Conservation (phyloP, 2,329 filamentous ascomycete species). For the Trichoderma aggressivum region DNA sequence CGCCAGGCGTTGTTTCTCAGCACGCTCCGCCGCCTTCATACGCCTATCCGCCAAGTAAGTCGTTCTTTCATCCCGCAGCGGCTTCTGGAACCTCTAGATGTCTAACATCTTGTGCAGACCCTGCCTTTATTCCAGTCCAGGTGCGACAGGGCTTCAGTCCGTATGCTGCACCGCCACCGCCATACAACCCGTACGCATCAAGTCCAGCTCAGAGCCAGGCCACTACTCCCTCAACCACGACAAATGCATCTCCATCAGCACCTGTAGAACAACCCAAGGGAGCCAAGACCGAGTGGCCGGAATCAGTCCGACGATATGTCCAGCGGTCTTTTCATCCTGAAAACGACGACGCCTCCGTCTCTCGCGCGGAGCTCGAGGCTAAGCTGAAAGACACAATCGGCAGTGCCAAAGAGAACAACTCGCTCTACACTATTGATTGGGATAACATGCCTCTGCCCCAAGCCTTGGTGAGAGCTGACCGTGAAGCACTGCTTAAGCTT, state of each 20-base stretch:
- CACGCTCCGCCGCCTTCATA: slow-evolving; percentile 35
- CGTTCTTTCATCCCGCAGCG: background rate
- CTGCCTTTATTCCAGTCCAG: slow-evolving; percentile 60
- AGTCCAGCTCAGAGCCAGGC: slow-evolving; percentile 28
- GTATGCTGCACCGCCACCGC: slow-evolving; percentile 32
- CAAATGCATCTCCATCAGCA: slow-evolving; percentile 31
- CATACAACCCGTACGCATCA: slow-evolving; percentile 32
- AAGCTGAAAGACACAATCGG: slow-evolving; percentile 86
- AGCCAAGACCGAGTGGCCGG: slow-evolving; percentile 73
- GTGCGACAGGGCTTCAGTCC: slow-evolving; percentile 59
- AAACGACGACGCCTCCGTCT: slow-evolving; percentile 62
- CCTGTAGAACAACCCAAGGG: slow-evolving; percentile 38
- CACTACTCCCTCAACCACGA: slow-evolving; percentile 28
- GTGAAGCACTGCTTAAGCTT: slow-evolving; percentile 46
- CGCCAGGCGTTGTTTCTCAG: slow-evolving; percentile 42
- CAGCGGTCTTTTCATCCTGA: slow-evolving; percentile 79
- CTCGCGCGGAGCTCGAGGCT: slow-evolving; percentile 69
- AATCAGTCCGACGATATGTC: slow-evolving; percentile 82
- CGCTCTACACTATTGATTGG: slow-evolving; percentile 77
- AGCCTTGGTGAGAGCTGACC: slow-evolving; percentile 72
- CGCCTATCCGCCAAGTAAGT: slow-evolving; percentile 40
- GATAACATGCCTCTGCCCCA: slow-evolving; percentile 79
- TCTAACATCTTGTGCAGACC: slow-evolving; percentile 37
- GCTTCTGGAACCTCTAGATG: background rate
- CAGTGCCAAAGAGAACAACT: slow-evolving; percentile 69